phyloP scores from a whole-genome alignment of 805 yeast genomes.

The Babjeviella inositovora region DNA sequence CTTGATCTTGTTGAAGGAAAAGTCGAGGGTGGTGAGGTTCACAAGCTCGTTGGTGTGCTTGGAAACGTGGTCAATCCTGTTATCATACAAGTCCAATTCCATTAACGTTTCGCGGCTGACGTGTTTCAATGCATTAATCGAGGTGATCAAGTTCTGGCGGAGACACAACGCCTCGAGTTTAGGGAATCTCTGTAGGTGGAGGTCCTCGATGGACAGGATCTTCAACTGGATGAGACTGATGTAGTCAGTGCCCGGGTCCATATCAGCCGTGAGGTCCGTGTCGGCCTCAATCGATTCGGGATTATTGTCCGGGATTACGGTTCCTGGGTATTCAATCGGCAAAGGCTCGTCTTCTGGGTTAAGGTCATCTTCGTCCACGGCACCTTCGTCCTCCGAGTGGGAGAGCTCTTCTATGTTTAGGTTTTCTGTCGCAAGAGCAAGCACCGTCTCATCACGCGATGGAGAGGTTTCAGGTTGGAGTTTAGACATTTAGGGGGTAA shows the following conservation, averaged over 20 bases:
- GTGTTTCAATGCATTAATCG: conserved; percentile 54
- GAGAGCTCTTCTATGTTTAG: neutral
- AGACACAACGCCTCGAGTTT: conserved; percentile 48
- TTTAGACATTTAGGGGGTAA: conserved; percentile 4
- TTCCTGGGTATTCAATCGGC: conserved; percentile 25
- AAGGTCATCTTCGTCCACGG: conserved; percentile 7
- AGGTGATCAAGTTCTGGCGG: conserved; percentile 70
- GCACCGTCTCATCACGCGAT: too few species aligned
- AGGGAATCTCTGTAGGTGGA: conserved; percentile 14
- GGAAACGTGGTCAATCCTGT: conserved; percentile 76
- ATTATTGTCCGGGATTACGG: conserved; percentile 18
- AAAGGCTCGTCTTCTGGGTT: conserved; percentile 15
- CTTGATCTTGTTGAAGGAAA: conserved; percentile 81
- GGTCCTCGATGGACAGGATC: conserved; percentile 17
- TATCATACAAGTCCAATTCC: conserved; percentile 84
- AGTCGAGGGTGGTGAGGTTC: conserved; percentile 48
- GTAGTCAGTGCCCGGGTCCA: conserved; percentile 15
- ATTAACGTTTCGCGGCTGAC: conserved; percentile 34
- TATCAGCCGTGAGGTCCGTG: conserved; percentile 15
- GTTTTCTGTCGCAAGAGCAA: too few species aligned
- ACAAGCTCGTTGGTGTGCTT: conserved; percentile 45
- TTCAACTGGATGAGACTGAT: conserved; percentile 22
- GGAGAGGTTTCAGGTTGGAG: too few species aligned
- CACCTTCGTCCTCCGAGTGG: conserved; percentile 10
- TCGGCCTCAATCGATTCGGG: conserved; percentile 22